Percentiles rank a stretch among this genome's conserved stretches.
Conservation (phyloP, 2,329 filamentous ascomycete genomes). For the Colletotrichum liriopes region DNA sequence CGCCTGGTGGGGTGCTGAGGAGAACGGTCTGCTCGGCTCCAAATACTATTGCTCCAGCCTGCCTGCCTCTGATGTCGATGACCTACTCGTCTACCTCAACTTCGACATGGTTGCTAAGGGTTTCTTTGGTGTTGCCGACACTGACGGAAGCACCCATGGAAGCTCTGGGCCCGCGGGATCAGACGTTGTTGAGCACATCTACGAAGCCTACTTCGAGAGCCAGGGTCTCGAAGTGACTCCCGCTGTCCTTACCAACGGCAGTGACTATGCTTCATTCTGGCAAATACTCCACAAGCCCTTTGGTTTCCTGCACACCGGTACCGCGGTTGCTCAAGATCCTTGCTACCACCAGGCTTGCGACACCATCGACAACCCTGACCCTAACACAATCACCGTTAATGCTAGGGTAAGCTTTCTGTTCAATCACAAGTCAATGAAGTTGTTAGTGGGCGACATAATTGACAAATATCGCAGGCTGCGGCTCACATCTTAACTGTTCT, state of each 20-base stretch:
- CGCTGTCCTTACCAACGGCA: slow-evolving; percentile 60
- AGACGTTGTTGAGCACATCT: slow-evolving; percentile 52
- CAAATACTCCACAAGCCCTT: slow-evolving; percentile 67
- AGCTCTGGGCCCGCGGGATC: slow-evolving; percentile 54
- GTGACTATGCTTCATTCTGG: slow-evolving; percentile 75
- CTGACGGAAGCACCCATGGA: slow-evolving; percentile 55
- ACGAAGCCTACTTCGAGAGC: slow-evolving; percentile 51
- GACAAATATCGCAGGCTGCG: slow-evolving; percentile 45
- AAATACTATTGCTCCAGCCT: slow-evolving; percentile 57
- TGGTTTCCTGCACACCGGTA: slow-evolving; percentile 73
- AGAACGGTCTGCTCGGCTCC: slow-evolving; percentile 57
- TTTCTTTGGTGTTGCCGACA: slow-evolving; percentile 55
- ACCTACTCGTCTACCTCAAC: slow-evolving; percentile 59
- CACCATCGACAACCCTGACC: slow-evolving; percentile 57
- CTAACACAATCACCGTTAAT: slow-evolving; percentile 54
- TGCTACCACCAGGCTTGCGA: slow-evolving; percentile 58
- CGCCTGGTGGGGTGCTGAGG: slow-evolving; percentile 63
- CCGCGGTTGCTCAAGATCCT: slow-evolving; percentile 62
- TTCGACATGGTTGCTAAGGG: slow-evolving; percentile 60
- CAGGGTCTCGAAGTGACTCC: slow-evolving; percentile 52
- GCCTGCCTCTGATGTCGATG: slow-evolving; percentile 51
- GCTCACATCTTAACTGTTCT: slow-evolving; percentile 52
- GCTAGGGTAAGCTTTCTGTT: slow-evolving; percentile 44
- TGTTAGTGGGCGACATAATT: not conserved
- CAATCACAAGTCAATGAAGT: rapidly evolving